Conservation (phyloP, 2,329 filamentous ascomycete genomes). For the Pseudogymnoascus sp. region DNA sequence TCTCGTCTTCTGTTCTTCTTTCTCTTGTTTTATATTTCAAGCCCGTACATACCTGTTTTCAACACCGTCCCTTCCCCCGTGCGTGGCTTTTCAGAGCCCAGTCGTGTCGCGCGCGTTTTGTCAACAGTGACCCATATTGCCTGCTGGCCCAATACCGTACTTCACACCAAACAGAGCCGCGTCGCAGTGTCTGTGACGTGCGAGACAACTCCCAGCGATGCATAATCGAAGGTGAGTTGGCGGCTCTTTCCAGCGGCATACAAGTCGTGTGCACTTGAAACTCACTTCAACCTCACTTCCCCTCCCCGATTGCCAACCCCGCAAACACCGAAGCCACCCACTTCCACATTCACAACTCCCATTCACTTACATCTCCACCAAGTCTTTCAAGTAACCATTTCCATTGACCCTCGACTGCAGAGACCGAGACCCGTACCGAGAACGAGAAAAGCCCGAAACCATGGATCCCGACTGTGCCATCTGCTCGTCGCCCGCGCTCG, state of each 20-base stretch:
- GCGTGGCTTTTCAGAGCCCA: neutral
- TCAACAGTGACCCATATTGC: neutral
- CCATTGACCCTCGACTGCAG: neutral
- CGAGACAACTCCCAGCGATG: constrained; percentile 5
- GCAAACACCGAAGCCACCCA: neutral
- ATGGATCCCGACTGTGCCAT: constrained; percentile 67
- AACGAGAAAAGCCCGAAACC: constrained; percentile 43
- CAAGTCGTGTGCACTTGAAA: neutral
- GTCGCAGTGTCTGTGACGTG: constrained; percentile 7
- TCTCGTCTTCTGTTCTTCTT: neutral
- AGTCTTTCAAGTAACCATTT: neutral
- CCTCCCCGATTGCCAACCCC: neutral
- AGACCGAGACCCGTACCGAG: constrained; percentile 11
- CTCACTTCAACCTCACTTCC: neutral
- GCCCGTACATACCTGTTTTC: neutral
- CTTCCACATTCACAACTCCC: neutral
- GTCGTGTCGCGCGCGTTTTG: neutral
- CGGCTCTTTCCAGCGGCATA: neutral
- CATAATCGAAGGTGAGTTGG: constrained; percentile 8
- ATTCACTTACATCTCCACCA: neutral
- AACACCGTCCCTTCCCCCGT: neutral
- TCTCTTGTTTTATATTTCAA: neutral
- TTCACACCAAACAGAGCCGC: constrained; percentile 5
- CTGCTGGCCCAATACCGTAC: neutral
- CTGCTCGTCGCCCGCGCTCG: constrained; percentile 51